These are phyloP conservation scores for Oryza glaberrima DNA, from an alignment of 176 grass and related monocot genomes.

Conservation along the genomic window DNA sequence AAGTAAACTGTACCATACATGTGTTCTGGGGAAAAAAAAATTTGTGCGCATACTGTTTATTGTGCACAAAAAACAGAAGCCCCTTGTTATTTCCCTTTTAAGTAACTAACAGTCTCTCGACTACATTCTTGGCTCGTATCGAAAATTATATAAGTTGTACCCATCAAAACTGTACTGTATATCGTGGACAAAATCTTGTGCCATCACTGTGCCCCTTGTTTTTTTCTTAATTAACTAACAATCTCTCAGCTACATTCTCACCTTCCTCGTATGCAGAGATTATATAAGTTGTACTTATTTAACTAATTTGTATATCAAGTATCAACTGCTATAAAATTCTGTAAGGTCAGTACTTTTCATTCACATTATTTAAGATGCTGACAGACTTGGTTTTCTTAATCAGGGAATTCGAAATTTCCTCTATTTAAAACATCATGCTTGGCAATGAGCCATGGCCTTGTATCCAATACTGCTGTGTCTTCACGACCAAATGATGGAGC, in stretches of 20 bases:
- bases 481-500: constrained; percentile 16
- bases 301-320: not conserved
- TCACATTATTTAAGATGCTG: not conserved
- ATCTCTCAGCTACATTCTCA: not conserved
- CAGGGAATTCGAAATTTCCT: constrained; percentile 37
- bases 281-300: not conserved
- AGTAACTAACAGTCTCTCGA: not conserved
- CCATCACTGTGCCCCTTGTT: not conserved
- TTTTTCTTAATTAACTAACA: not conserved
- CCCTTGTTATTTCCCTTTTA: not conserved
- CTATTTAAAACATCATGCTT: constrained; percentile 35
- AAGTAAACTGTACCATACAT: not conserved
- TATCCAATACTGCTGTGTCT: constrained; percentile 6
- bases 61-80: too few species aligned
- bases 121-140: not conserved
- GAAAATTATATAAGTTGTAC: not conserved
- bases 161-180: too few species aligned
- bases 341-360: not conserved
- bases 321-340: constrained; percentile 4
- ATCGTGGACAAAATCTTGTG: not conserved
- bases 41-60: too few species aligned
- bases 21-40: not conserved
- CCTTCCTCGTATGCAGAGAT: not conserved
- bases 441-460: constrained; percentile 25
- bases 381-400: constrained; percentile 27